Evolutionary conservation across 768 basidiomycete genomes (phyloP), one percentile per base, ranked within the genome.

Genomic region (Sarcodon aspratus): DNA sequence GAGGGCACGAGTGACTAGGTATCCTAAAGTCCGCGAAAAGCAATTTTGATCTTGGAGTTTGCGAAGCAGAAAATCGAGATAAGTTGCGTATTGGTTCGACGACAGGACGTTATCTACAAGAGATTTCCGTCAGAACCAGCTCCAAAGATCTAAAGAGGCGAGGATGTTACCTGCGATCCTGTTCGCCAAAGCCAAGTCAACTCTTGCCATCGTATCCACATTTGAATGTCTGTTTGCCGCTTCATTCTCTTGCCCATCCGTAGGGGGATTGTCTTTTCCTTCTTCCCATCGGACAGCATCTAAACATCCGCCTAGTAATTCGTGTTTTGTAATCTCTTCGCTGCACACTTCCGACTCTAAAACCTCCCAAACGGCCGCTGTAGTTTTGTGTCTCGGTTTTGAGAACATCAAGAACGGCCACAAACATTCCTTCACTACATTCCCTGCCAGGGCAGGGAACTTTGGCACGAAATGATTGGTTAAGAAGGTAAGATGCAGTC

Each of bases 401-500:
- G 86, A 82, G 55, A 78, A 82, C 12, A 94, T 61, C 40, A 94
- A 65, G 57, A 79, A 78, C 0, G 90, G 85, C 59, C 90, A 85
- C 0, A 57, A 47, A 13, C 40, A 42, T 27, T 27, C 17, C 13
- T 42, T 27, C 27, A 42, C 40, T 27, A 42, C 40, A 27, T 9
- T 8, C 27, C 27, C 27, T 15, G 27, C 13, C 17, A 27, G 15
- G 15, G 48, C 44, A 8, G 70, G 63, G 40, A 68, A 52, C 0
- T 50, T 43, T 6, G 56, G 57, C 31, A 61, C 49, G 50, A 86
- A 71, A 33, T 75, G 68, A 0, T 66, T 59, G 1, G 67, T 63
- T 9, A 88, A 65, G 62, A 87, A 89, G 3, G 62, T 52, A 9
- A 80, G 59, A 55, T 89, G 83, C 6, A 69, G 59, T 31, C 70